phyloP scores from a whole-genome alignment of 495 filamentous ascomycete species.

The Lasiosphaeria ovina region DNA sequence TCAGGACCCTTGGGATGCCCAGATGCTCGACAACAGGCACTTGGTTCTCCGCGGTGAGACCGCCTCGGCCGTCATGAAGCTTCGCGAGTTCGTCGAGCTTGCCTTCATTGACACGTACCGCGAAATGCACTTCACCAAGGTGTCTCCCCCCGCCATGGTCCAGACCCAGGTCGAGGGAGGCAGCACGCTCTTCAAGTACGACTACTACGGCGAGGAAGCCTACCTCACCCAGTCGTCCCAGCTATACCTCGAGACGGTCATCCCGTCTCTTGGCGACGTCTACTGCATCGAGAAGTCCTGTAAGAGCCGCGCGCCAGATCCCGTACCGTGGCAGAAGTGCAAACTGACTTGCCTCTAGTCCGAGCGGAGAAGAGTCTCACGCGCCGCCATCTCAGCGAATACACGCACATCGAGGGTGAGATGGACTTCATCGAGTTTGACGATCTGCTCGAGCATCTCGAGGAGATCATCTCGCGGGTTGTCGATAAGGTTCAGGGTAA shows the following conservation, averaged over 20 bases:
- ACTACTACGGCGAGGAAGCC: constrained; percentile 92
- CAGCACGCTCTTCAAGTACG: constrained; percentile 86
- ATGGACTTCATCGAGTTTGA: constrained; percentile 93
- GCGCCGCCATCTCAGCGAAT: constrained; percentile 86
- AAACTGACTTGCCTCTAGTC: constrained; percentile 35
- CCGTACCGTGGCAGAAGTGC: too few species aligned
- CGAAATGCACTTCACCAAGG: constrained; percentile 75
- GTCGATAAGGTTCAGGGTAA: constrained; percentile 73
- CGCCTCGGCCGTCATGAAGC: constrained; percentile 85
- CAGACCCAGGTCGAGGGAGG: constrained; percentile 98
- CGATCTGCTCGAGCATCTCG: constrained; percentile 87
- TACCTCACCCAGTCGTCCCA: constrained; percentile 97
- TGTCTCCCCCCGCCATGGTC: constrained; percentile 93
- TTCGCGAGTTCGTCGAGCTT: constrained; percentile 77
- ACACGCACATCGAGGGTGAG: constrained; percentile 96
- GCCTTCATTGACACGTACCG: constrained; percentile 83
- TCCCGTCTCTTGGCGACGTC: constrained; percentile 87
- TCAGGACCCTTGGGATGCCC: constrained; percentile 62
- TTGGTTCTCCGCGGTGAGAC: constrained; percentile 87
- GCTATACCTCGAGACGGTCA: constrained; percentile 93
- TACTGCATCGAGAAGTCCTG: constrained; percentile 97
- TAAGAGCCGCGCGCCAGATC: too few species aligned
- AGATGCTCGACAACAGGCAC: constrained; percentile 81
- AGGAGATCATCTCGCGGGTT: constrained; percentile 84
- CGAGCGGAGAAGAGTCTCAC: constrained; percentile 95